Evolutionary conservation across 2,329 filamentous ascomycete genomes (phyloP).

Genomic region (Talaromyces sp.): DNA sequence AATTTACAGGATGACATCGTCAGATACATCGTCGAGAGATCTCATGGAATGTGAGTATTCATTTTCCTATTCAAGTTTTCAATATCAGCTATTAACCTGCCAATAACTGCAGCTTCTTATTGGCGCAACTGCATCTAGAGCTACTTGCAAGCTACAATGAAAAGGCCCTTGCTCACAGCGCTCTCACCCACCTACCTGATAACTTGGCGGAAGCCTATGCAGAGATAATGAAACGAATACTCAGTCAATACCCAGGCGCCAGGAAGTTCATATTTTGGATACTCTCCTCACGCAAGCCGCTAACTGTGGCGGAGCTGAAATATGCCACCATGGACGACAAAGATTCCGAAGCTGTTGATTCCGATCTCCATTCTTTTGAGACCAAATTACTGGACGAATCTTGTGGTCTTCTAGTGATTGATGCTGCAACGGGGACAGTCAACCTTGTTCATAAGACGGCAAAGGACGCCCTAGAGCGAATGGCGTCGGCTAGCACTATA

Average conservation of each 20-base stretch:
- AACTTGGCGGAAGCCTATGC: slow-evolving; percentile 26
- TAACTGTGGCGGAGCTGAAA: slow-evolving; percentile 23
- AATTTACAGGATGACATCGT: slow-evolving; percentile 15
- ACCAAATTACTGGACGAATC: slow-evolving; percentile 14
- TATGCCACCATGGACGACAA: slow-evolving; percentile 14
- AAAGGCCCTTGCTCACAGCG: slow-evolving; percentile 17
- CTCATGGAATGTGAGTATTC: slow-evolving; percentile 22
- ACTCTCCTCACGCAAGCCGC: slow-evolving; percentile 20
- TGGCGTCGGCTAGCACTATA: slow-evolving; percentile 23
- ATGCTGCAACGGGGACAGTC: slow-evolving; percentile 22
- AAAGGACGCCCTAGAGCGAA: slow-evolving; percentile 24
- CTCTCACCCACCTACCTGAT: slow-evolving; percentile 22
- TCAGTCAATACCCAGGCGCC: slow-evolving; percentile 19
- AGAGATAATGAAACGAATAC: slow-evolving; percentile 26
- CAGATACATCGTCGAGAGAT: slow-evolving; percentile 19
- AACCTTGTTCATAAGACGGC: slow-evolving; percentile 27
- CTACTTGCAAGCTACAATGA: slow-evolving; percentile 21
- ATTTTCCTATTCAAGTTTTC: not conserved
- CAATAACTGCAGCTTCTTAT: slow-evolving; percentile 20
- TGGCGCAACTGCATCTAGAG: slow-evolving; percentile 26
- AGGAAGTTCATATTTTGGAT: slow-evolving; percentile 25
- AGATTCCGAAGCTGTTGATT: not conserved
- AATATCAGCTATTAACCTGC: not conserved
- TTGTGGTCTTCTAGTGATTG: slow-evolving; percentile 23
- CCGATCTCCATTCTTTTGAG: slow-evolving; percentile 15